Evolutionary conservation across 345 rosid genomes (phyloP).

Genomic region (Acer yangbiense): DNA sequence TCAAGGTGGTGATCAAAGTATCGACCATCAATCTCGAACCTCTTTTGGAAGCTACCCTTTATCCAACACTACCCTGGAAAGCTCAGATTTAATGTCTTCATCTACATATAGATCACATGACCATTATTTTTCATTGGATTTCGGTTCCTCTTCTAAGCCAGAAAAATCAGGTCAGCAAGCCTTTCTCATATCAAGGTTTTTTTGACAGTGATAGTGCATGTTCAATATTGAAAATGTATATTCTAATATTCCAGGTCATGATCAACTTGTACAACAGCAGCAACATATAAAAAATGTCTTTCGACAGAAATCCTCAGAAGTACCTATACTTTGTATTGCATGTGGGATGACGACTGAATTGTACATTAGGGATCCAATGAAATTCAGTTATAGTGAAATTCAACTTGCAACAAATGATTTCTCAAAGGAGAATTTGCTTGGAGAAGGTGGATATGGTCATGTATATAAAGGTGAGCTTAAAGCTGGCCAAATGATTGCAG

Average conservation of each 20-base stretch:
- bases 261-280: conserved; percentile 3
- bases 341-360: conserved; percentile 55
- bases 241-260: neutral
- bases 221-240: neutral
- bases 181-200: neutral
- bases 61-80: conserved; percentile 18
- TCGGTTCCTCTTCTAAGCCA: conserved; percentile 10
- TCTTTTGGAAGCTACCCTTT: conserved; percentile 20
- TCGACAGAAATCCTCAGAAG: conserved; percentile 31
- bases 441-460: conserved; percentile 67
- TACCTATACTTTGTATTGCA: conserved; percentile 53
- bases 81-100: conserved; percentile 15
- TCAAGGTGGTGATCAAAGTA: conserved; percentile 15
- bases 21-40: conserved; percentile 18
- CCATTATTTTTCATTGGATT: conserved; percentile 16
- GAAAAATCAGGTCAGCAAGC: conserved; percentile 29
- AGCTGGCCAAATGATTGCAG: conserved; percentile 60
- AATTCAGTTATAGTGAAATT: conserved; percentile 48
- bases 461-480: conserved; percentile 57
- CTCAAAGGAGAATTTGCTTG: conserved; percentile 47
- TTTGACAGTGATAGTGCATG: neutral
- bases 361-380: conserved; percentile 45
- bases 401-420: conserved; percentile 55
- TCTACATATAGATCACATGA: conserved; percentile 22
- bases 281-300: conserved; percentile 14